These are phyloP conservation scores for Rhizopogon sp. DNA, from an alignment of 768 basidiomycete genomes.

Conservation along the genomic window DNA sequence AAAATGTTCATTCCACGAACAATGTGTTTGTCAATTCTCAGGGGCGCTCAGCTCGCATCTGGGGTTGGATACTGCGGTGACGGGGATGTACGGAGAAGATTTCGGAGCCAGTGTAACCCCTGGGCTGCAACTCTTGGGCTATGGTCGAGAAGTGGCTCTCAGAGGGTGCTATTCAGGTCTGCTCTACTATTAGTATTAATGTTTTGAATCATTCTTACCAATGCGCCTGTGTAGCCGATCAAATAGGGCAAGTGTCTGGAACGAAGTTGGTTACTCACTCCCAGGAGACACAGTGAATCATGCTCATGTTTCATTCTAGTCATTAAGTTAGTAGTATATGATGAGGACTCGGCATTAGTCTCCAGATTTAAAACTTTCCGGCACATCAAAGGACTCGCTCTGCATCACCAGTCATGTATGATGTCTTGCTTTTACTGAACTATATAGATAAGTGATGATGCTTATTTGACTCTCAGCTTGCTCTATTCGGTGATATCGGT, in stretches of 20 bases:
- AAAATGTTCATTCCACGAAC: too few relatives aligned
- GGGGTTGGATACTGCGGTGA: conserved; percentile 38
- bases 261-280: conserved; percentile 39
- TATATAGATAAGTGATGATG: too few relatives aligned
- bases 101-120: conserved; percentile 35
- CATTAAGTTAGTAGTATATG: too few relatives aligned
- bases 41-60: conserved; percentile 7
- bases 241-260: conserved; percentile 36
- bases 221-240: conserved; percentile 26
- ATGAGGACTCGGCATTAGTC: too few relatives aligned
- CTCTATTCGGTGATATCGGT: too few relatives aligned
- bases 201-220: conserved; percentile 1
- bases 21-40: too few relatives aligned
- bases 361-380: too few relatives aligned
- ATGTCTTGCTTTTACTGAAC: too few relatives aligned
- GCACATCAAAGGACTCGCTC: too few relatives aligned
- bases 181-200: not conserved
- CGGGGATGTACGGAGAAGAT: conserved; percentile 40
- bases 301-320: not conserved
- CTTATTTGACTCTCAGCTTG: too few relatives aligned
- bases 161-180: conserved; percentile 21
- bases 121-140: conserved; percentile 16
- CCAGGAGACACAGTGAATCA: conserved; percentile 27
- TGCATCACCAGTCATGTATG: too few relatives aligned
- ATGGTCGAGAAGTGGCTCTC: conserved; percentile 19